Evolutionary conservation across 2,329 filamentous ascomycete species (phyloP).

Genomic region (Arthrocladium fulminans): DNA sequence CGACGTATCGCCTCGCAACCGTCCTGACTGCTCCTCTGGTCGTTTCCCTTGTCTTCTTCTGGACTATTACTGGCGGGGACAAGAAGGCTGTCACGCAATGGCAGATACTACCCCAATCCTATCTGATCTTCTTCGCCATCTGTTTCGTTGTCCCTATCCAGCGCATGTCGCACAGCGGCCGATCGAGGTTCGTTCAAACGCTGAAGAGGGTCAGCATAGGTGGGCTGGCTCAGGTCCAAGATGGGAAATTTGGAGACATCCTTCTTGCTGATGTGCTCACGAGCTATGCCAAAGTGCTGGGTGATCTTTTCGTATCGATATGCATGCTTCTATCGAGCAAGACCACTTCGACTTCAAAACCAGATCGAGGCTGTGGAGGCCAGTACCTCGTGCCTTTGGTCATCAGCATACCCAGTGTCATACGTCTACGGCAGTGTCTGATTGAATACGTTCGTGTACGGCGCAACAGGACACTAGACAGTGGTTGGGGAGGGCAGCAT

Average conservation of each 20-base stretch:
- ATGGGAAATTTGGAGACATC: slow-evolving; percentile 92
- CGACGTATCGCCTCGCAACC: slow-evolving; percentile 76
- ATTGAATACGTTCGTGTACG: slow-evolving; percentile 74
- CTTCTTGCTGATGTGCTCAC: slow-evolving; percentile 89
- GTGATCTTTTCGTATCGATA: slow-evolving; percentile 75
- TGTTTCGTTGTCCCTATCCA: slow-evolving; percentile 67
- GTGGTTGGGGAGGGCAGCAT: slow-evolving; percentile 74
- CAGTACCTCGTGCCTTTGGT: slow-evolving; percentile 72
- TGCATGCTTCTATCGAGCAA: slow-evolving; percentile 80
- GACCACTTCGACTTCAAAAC: slow-evolving; percentile 66
- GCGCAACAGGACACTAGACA: slow-evolving; percentile 35
- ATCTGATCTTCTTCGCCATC: slow-evolving; percentile 63
- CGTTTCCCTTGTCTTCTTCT: slow-evolving; percentile 71
- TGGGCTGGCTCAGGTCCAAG: slow-evolving; percentile 72
- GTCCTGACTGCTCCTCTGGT: slow-evolving; percentile 63
- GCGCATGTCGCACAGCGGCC: slow-evolving; percentile 59
- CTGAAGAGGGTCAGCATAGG: slow-evolving; percentile 73
- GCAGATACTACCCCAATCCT: slow-evolving; percentile 78
- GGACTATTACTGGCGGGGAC: slow-evolving; percentile 65
- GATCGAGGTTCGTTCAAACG: slow-evolving; percentile 64
- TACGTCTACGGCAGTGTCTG: slow-evolving; percentile 83
- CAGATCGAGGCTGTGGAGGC: slow-evolving; percentile 74
- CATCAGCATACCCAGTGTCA: slow-evolving; percentile 71
- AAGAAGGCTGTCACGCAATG: slow-evolving; percentile 62
- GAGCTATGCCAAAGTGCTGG: slow-evolving; percentile 85